Evolutionary conservation across 306 rosid genomes (phyloP), one percentile per base, ranked within the genome.

Genomic region (Quillaja saponaria): DNA sequence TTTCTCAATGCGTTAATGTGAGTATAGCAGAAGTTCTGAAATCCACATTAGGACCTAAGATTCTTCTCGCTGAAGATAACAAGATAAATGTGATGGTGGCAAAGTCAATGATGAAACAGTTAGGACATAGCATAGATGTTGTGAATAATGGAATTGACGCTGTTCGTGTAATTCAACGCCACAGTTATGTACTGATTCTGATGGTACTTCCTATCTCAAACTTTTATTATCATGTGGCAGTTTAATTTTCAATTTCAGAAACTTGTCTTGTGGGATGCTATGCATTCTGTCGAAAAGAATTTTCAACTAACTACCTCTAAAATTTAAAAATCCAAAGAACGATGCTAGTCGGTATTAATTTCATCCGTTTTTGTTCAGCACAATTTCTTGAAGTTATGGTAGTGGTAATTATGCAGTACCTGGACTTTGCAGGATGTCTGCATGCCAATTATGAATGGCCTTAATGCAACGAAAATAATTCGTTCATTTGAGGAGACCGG

Each of bases 391-490:
- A 46, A 31, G 14, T 69, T 46, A 0, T 55, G 37, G 53, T 51
- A 35, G 51, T 63, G 37, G 57, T 55, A 35, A 55, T 63, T 6
- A 19, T 52, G 45, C 18, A 25, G 5, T 34, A 33, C 55, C 8
- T 56, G 13, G 14, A 46, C 6, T 58, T 58, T 81, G 66, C 79
- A 94, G 96, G 99, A 94, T 83, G 95, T 89, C 21, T 81, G 56
- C 71, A 94, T 94, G 99, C 99, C 97, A 31, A 76, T 85, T 59
- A 89, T 94, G 99, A 85, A 89, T 71, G 99, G 99, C 35, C 95
- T 87, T 55, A 81, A 89, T 78, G 85, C 97, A 60, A 94, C 99
- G 17, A 85, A 79, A 78, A 40, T 94, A 68, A 94, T 94, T 59
- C 92, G 97, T 12, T 85, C 90, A 18, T 94, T 70, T 6, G 99